Conservation (phyloP, 371 early-diverging fungal species). For the Mucor mucedo region DNA sequence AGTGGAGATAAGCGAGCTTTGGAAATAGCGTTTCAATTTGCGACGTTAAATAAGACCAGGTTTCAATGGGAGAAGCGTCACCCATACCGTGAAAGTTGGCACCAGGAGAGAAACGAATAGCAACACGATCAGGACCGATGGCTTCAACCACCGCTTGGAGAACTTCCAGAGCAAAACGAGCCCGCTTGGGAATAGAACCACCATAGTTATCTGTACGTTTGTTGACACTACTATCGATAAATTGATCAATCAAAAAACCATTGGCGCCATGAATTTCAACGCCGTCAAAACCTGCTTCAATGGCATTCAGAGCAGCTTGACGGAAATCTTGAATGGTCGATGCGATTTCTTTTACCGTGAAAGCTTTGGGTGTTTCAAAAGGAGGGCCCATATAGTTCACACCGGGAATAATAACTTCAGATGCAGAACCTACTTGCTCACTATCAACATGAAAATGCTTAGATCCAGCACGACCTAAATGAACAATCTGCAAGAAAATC, state of each 20-base stretch:
- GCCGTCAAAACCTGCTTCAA: constrained; percentile 67
- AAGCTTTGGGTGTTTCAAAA: constrained; percentile 42
- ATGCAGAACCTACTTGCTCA: constrained; percentile 18
- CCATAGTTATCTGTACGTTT: constrained; percentile 63
- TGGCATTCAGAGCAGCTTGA: constrained; percentile 48
- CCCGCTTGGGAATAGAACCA: constrained; percentile 76
- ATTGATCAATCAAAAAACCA: constrained; percentile 70
- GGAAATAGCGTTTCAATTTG: constrained; percentile 20
- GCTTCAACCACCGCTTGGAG: constrained; percentile 53
- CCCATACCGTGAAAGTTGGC: constrained; percentile 16
- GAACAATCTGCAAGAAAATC: constrained; percentile 66
- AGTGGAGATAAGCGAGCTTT: constrained; percentile 23
- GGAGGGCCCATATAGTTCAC: not conserved
- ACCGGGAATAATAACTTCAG: constrained; percentile 10
- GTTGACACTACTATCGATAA: constrained; percentile 62
- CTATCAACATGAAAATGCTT: constrained; percentile 5
- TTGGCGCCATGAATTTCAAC: constrained; percentile 75
- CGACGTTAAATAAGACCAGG: constrained; percentile 22
- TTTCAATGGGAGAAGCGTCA: constrained; percentile 23
- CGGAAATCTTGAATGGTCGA: constrained; percentile 62
- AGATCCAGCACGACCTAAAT: constrained; percentile 33
- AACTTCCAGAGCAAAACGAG: constrained; percentile 66
- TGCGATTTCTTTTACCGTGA: constrained; percentile 68
- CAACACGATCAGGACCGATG: constrained; percentile 32
- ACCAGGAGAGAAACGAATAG: constrained; percentile 31